Base-by-base conservation (phyloP, 352 stramenopile genomes). In the Phytopythium boreale region DNA sequence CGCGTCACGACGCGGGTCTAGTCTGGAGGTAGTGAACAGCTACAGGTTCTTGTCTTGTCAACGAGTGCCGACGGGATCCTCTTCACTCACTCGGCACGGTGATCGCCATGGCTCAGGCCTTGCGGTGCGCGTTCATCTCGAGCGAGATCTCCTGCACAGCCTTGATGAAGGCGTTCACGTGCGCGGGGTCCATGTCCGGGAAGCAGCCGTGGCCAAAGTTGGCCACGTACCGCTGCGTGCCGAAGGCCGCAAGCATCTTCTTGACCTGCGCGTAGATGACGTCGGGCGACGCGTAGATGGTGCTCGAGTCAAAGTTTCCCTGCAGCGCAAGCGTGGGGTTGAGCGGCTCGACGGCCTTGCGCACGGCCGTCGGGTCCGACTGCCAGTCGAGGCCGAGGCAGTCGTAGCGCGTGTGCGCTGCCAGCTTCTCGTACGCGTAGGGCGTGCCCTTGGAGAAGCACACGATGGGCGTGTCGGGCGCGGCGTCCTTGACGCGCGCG, bases 161-260 rank as follows among this genome's bases (percentile, higher is more conserved):
- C 71, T 98, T 94, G 53, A 99, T 96, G 72, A 99, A 99, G 31
- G 82, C 88, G 66, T 97, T 82, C 7, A 99, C 96, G 67, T 98
- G 87, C 37, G 82, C 81, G 0, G 96, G 90, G 56, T 96, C 88
- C 87, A 99, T 97, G 71, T 98, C 96, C 27, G 96, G 96, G 70
- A 97, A 97, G 63, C 98, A 96, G 53, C 97, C 97, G 71, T 99
- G 96, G 53, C 97, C 97, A 44, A 99, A 87, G 79, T 99, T 99
- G 22, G 96, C 96, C 74, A 99, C 98, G 69, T 99, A 95, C 59
- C 87, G 82, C 73, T 98, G 89, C 37, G 95, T 97, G 51, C 95
- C 96, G 61, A 99, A 96, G 49, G 83, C 85, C 68, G 93, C 76
- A 58, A 99, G 82, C 92, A 99, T 97, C 72, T 98, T 93, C 79